phyloP scores from a whole-genome alignment of 352 stramenopile genomes.

The Globisporangium perplexum region DNA sequence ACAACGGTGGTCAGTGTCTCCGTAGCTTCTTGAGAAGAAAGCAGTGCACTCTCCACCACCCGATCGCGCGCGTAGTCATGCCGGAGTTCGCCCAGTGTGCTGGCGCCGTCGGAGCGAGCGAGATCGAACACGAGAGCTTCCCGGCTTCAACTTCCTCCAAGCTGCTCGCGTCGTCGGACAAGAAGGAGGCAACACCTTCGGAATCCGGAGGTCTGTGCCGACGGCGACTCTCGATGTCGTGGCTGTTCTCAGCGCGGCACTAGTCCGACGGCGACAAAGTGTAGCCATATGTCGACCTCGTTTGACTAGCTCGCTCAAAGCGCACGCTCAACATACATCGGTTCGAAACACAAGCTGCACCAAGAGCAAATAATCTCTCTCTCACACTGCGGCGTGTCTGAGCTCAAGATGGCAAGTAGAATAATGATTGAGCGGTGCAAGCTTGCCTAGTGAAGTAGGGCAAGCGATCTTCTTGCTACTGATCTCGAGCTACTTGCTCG shows the following conservation, averaged over 20 bases:
- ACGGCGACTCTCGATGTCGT: background rate
- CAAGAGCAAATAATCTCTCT: no score
- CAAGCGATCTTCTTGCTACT: no score
- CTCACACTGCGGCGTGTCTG: no score
- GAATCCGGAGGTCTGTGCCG: background rate
- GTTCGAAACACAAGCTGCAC: no score
- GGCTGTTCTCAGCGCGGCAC: background rate
- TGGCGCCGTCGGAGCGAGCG: background rate
- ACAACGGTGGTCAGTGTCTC: no score
- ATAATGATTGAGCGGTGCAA: no score
- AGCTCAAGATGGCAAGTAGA: no score
- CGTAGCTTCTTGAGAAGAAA: background rate
- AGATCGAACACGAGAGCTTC: background rate
- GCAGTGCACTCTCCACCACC: background rate
- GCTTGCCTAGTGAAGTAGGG: no score
- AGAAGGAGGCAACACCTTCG: background rate
- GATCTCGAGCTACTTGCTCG: no score
- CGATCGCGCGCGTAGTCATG: background rate
- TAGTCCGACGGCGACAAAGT: background rate
- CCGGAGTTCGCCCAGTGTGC: no score
- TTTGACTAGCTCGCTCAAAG: no score
- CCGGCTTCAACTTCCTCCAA: background rate
- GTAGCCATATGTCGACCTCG: background rate
- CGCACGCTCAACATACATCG: no score
- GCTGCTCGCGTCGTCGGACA: background rate